A percentile compares a stretch with the other conserved stretches of the same genome.
These are phyloP conservation scores for Venturiaceae sp. DNA, from an alignment of 2,329 filamentous ascomycete genomes.

Conservation along the genomic window DNA sequence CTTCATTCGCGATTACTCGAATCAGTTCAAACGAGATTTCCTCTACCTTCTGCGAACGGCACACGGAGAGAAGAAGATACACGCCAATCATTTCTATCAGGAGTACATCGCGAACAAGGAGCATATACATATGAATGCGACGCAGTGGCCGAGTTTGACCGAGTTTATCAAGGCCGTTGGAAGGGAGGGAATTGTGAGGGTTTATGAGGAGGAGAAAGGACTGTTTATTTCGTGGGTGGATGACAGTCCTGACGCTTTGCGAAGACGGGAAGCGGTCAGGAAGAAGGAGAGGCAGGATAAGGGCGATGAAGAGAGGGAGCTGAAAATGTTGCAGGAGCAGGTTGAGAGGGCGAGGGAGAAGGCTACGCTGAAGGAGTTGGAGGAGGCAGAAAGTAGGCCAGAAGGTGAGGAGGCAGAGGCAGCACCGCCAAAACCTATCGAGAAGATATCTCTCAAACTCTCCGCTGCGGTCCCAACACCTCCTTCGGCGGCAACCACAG, in stretches of 20 bases:
- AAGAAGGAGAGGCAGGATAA: constrained; percentile 81
- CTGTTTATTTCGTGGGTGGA: constrained; percentile 86
- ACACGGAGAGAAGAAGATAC: constrained; percentile 83
- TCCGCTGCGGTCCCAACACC: constrained; percentile 16
- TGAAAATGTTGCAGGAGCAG: constrained; percentile 73
- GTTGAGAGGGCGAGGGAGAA: constrained; percentile 49
- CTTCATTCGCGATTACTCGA: constrained; percentile 71
- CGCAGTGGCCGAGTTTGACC: constrained; percentile 76
- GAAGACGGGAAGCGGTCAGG: constrained; percentile 68
- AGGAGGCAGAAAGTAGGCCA: constrained; percentile 14
- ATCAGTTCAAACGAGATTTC: constrained; percentile 75
- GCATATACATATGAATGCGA: constrained; percentile 91
- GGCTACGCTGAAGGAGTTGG: constrained; percentile 30
- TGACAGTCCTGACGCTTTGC: constrained; percentile 75
- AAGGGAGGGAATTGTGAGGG: constrained; percentile 74
- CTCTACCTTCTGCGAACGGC: constrained; percentile 65
- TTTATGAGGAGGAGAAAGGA: constrained; percentile 73
- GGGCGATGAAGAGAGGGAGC: constrained; percentile 83
- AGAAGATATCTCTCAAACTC: constrained; percentile 66
- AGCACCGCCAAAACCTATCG: constrained; percentile 43
- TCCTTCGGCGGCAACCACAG: constrained; percentile 15
- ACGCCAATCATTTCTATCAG: constrained; percentile 91
- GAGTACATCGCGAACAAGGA: constrained; percentile 68
- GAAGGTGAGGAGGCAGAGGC: constrained; percentile 11
- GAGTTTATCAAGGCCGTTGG: constrained; percentile 86